Evolutionary conservation across 2,329 filamentous ascomycete genomes (phyloP).

Genomic region (Colletotrichum cuscutae): DNA sequence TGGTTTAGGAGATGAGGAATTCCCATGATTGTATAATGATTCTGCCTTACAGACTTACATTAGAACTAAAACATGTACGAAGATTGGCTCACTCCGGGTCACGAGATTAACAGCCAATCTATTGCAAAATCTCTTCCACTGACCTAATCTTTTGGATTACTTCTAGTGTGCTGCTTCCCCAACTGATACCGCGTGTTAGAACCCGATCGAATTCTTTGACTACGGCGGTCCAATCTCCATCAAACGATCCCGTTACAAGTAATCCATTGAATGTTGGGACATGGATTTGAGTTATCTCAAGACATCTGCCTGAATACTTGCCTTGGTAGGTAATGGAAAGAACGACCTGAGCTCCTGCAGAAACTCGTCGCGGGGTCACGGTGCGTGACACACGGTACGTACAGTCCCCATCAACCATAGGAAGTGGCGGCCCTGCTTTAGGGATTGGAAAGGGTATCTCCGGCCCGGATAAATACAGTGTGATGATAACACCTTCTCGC

Average conservation of each 20-base stretch:
- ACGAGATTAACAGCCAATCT: background rate
- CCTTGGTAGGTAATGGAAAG: background rate
- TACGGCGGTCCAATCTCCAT: background rate
- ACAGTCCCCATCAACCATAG: background rate
- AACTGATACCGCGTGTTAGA: background rate
- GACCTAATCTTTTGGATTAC: background rate
- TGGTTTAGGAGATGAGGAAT: constrained; percentile 66
- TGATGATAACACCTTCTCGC: too few species aligned
- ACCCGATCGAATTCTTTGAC: background rate
- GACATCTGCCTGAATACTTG: background rate
- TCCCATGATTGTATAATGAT: constrained; percentile 58
- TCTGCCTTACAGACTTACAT: background rate
- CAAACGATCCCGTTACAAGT: background rate
- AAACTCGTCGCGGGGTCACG: constrained; percentile 6
- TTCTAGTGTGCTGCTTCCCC: background rate
- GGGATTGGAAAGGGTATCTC: background rate
- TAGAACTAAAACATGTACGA: background rate
- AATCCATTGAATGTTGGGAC: background rate
- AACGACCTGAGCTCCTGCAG: background rate
- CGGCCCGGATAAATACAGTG: constrained; percentile 33
- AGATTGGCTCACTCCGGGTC: too few species aligned
- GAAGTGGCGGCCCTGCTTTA: background rate
- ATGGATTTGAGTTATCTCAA: background rate
- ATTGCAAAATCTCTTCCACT: background rate
- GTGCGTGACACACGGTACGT: constrained; percentile 11